Conservation (phyloP, 768 basidiomycete species). For the Lactifluus piperatus region DNA sequence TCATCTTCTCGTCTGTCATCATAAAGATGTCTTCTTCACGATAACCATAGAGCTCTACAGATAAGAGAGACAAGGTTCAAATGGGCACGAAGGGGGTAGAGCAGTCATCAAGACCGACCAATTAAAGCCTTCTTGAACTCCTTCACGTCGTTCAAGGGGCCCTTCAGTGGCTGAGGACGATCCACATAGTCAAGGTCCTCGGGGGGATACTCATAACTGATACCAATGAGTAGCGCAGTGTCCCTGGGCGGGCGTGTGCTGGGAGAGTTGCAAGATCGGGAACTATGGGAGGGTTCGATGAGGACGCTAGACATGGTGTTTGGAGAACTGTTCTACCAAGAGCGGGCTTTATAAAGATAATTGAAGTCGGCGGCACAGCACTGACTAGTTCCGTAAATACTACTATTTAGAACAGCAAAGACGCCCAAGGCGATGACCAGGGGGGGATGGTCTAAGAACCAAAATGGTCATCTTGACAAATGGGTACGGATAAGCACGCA, state of each 20-base stretch:
- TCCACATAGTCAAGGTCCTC: neutral
- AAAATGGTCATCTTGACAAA: too few species aligned
- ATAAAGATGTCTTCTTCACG: conserved; percentile 3
- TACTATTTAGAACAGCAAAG: too few species aligned
- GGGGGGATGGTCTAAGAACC: too few species aligned
- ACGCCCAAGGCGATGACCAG: too few species aligned
- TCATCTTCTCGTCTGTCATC: conserved; percentile 16
- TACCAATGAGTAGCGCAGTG: neutral
- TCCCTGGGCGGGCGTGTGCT: neutral
- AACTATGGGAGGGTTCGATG: neutral
- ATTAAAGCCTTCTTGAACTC: neutral
- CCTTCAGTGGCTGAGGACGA: neutral
- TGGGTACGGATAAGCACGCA: too few species aligned
- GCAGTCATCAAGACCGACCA: neutral
- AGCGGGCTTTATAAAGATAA: too few species aligned
- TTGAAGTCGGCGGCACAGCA: too few species aligned
- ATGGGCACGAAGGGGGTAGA: neutral
- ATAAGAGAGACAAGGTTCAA: neutral
- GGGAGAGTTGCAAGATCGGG: neutral
- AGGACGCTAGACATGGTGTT: neutral
- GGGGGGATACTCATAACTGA: neutral
- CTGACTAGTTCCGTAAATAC: too few species aligned
- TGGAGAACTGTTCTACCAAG: too few species aligned
- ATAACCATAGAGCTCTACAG: neutral
- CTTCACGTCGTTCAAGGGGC: conserved; percentile 6